Base-by-base conservation (phyloP, 805 yeast species). In the Metschnikowia similis region DNA sequence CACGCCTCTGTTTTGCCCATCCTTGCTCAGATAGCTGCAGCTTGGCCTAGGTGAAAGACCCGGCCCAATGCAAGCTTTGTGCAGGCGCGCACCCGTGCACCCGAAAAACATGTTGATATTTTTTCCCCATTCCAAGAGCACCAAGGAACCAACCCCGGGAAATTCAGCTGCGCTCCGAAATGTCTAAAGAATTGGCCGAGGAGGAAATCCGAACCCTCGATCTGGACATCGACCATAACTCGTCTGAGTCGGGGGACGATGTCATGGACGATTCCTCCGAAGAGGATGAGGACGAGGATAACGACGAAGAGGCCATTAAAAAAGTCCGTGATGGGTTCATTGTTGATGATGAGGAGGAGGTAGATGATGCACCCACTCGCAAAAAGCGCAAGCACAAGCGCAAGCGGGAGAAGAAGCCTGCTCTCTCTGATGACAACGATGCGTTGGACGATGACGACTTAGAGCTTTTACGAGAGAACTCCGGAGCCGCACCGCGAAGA, bases 371-470 rank as follows among this genome's bases (percentile, higher is more conserved):
- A 47, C 65, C 58, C 16, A 59, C 57, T 8, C 51, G 47, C 31
- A 52, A 53, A 41, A 48, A 62, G 48, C 57, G 66, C 53, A 63
- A 64, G 60, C 70, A 70, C 56, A 64, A 66, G 48, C 62, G 72
- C 61, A 52, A 50, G 28, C 35, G 53, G 31, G 54, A 49, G 16
- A 46, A 48, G 41, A 28, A 43, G 9, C 38, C 48, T 27, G 51
- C 35, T 13, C 44, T 32, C n/a, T 47, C 48, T 26, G 61, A 52
- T 34, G 79, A 41, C 28, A 86, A 79, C 55, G 90, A 83, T 56
- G 86, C 82, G 46, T 76, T 94, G 47, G 97, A 94, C 62, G 97
- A 92, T 66, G 99, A 94, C 69, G 99, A 94, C 67, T 77, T 94
- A 60, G 98, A 92, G 57, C 78, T 94, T 41, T 75, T 94, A 49